Evolutionary conservation across 2,329 filamentous ascomycete genomes (phyloP).

Genomic region (Zalaria obscura): DNA sequence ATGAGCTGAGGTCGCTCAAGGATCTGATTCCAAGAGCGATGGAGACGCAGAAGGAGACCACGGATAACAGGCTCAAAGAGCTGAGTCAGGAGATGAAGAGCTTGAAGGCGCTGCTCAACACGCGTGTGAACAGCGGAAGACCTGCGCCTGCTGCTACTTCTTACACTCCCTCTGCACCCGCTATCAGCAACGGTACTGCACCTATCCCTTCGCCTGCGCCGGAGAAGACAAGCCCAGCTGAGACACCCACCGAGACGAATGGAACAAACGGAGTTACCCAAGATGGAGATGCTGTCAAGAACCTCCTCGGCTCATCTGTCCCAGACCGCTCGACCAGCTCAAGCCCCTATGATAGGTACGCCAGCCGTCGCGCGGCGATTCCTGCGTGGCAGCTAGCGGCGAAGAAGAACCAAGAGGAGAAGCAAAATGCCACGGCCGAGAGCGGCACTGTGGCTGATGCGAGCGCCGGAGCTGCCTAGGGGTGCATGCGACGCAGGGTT

Average conservation of each 20-base stretch:
- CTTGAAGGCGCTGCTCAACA: slow-evolving; percentile 71
- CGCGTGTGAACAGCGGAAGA: slow-evolving; percentile 33
- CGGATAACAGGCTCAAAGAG: slow-evolving; percentile 69
- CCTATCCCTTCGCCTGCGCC: neutral
- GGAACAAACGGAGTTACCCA: slow-evolving; percentile 15
- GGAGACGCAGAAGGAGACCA: slow-evolving; percentile 71
- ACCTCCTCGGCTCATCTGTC: slow-evolving; percentile 2
- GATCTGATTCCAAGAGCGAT: slow-evolving; percentile 80
- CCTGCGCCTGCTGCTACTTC: slow-evolving; percentile 1
- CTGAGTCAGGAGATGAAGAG: slow-evolving; percentile 80
- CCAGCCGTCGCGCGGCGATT: slow-evolving; percentile 21
- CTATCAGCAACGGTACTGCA: slow-evolving; percentile 1
- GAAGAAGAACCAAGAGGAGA: slow-evolving; percentile 27
- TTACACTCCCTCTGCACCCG: slow-evolving; percentile 1
- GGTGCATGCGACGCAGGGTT: too few relatives aligned
- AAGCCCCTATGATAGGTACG: slow-evolving; percentile 6
- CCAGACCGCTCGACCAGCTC: slow-evolving; percentile 3
- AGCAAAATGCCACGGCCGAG: slow-evolving; percentile 4
- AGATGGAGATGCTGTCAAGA: neutral
- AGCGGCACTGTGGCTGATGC: slow-evolving; percentile 1
- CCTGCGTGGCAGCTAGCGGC: slow-evolving; percentile 40
- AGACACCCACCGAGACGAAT: slow-evolving; percentile 7
- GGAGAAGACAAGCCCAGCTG: slow-evolving; percentile 1
- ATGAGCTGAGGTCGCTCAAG: slow-evolving; percentile 72
- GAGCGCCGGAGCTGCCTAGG: too few relatives aligned